Evolutionary conservation across 1,284 basidiomycete species (phyloP), one percentile per base, ranked within the genome.

Genomic region (Ustilago shanxiensis): DNA sequence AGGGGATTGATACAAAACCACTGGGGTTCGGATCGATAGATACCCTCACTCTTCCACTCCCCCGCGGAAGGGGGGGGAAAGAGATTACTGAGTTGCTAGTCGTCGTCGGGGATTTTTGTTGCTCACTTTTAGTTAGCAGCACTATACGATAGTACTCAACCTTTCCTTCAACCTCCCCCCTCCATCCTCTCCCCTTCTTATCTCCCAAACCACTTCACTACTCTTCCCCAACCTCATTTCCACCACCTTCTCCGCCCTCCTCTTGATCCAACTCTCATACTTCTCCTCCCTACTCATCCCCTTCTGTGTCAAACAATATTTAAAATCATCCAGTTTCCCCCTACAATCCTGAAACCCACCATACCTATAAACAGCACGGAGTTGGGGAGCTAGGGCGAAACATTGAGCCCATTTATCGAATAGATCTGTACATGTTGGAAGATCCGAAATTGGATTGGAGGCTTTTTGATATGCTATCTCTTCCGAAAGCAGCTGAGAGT

Each of bases 181-280:
- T 20, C 11, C 8, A 16, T 44, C 7, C 9, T 20, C 41, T 44
- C 20, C n/a, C 41, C 41, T 90, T 83, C 95, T 88, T 24, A 93
- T 88, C 74, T 93, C 91, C 96, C 96, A 99, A 3, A 99, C 91
- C 84, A 95, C 93, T 87, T 99, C 96, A 67, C 93, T 94, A 86
- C 93, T 95, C 82, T 87, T 78, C 18, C 75, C 89, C 13, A 93
- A 85, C 55, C 93, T 88, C 37, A 89, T 69, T 35, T 69, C 88
- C 2, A 95, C 95, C 93, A 93, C 95, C 92, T 93, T 94, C 84
- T 97, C 94, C 0, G 95, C 95, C 52, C 93, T 89, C 26, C 93
- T 89, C 52, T 89, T 89, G 63, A 98, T 91, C 95, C 95, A 99
- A 9, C 90, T 90, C 60, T 93, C 90, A 28, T 93, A 89, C 82